Evolutionary conservation across 352 stramenopile species (phyloP).

Genomic region (Globisporangium camurandrum): DNA sequence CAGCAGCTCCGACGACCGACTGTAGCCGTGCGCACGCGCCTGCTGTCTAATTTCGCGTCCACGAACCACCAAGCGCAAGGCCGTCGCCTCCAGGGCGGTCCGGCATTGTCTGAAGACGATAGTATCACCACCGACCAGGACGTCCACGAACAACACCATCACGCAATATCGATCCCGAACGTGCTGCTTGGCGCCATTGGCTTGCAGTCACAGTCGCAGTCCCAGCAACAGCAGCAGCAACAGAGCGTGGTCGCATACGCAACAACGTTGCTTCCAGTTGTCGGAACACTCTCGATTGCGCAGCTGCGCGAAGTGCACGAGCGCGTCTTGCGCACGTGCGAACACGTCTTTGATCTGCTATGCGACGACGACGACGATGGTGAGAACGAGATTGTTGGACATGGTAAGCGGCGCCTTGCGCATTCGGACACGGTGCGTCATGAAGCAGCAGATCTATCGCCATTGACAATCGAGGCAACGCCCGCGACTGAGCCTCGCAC

Average conservation of each 20-base stretch:
- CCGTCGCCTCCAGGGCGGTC: no score
- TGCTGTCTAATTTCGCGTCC: slow-evolving; percentile 10
- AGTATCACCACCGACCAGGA: neutral
- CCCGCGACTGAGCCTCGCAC: neutral
- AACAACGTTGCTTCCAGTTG: neutral
- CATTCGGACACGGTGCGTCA: neutral
- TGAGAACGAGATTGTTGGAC: neutral
- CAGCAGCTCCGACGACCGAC: slow-evolving; percentile 7
- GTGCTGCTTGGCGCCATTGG: slow-evolving; percentile 32
- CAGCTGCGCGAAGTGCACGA: slow-evolving; percentile 16
- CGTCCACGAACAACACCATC: neutral
- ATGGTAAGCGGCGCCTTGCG: neutral
- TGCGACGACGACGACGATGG: slow-evolving; percentile 32
- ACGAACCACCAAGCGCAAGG: slow-evolving; percentile 1
- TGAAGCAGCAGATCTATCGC: neutral
- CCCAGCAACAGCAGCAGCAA: no score
- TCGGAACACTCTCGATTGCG: slow-evolving; percentile 7
- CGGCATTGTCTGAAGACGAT: no score
- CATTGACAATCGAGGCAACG: neutral
- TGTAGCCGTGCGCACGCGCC: slow-evolving; percentile 1
- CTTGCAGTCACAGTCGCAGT: slow-evolving; percentile 9
- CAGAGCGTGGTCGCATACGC: slow-evolving; percentile 8
- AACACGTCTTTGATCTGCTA: slow-evolving; percentile 54
- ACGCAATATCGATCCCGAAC: slow-evolving; percentile 31
- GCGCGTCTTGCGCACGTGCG: slow-evolving; percentile 31